phyloP scores from a whole-genome alignment of 257 asterid genomes.

The Mentha longifolia region DNA sequence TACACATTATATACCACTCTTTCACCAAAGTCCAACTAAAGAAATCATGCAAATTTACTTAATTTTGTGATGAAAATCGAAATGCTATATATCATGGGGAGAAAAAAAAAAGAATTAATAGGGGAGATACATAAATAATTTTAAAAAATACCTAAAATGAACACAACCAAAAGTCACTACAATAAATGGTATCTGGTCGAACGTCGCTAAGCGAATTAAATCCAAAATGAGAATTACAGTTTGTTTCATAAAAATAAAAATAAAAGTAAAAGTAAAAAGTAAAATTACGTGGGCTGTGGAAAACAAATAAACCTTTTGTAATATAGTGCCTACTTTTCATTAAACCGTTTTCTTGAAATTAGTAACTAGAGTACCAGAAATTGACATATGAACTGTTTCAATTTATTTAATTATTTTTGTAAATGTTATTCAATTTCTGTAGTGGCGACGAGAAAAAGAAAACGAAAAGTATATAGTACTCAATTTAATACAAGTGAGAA shows the following conservation, averaged over 20 bases:
- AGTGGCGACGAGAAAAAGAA: neutral
- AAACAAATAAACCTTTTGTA: too few relatives aligned
- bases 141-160: neutral
- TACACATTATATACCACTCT: neutral
- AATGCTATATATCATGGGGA: neutral
- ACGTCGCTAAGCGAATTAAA: neutral
- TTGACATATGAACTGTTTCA: too few relatives aligned
- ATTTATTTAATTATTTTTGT: neutral
- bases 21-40: conserved; percentile 4
- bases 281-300: too few relatives aligned
- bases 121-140: neutral
- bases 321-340: too few relatives aligned
- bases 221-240: too few relatives aligned
- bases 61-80: neutral
- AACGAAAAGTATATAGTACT: neutral
- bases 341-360: too few relatives aligned
- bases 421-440: neutral
- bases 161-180: neutral
- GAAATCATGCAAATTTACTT: neutral
- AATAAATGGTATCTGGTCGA: neutral
- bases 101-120: neutral
- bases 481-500: neutral
- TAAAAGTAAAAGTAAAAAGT: too few relatives aligned
- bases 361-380: too few relatives aligned
- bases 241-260: too few relatives aligned